These are phyloP conservation scores for Aspergillus sp. DNA, from an alignment of 2,329 filamentous ascomycete genomes.

Conservation along the genomic window DNA sequence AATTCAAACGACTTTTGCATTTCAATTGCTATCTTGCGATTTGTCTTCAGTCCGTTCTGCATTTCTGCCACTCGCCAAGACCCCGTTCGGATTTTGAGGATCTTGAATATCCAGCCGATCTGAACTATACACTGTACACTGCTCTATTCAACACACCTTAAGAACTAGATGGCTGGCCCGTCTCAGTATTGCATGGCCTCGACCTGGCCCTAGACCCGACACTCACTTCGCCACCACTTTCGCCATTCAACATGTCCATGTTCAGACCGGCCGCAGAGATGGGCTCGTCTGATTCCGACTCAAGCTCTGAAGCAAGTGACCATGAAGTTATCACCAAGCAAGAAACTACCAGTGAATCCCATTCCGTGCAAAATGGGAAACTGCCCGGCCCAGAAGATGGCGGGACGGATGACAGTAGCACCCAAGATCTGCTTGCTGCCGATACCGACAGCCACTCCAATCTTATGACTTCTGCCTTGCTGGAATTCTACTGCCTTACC, in stretches of 20 bases:
- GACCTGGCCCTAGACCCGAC: background rate
- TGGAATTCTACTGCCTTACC: constrained; percentile 47
- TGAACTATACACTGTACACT: background rate
- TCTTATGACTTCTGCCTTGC: constrained; percentile 44
- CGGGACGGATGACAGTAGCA: constrained; percentile 2
- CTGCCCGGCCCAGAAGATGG: constrained; percentile 2
- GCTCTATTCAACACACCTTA: background rate
- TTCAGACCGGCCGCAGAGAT: constrained; percentile 40
- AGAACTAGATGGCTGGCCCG: constrained; percentile 6
- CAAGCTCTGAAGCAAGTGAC: constrained; percentile 27
- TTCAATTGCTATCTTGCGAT: background rate
- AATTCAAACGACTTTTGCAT: background rate
- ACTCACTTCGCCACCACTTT: background rate
- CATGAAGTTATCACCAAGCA: constrained; percentile 12
- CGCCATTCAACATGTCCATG: constrained; percentile 36
- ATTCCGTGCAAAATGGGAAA: background rate
- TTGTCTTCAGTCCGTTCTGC: too few species aligned
- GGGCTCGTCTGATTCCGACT: constrained; percentile 37
- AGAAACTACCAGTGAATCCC: background rate
- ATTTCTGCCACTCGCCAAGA: background rate
- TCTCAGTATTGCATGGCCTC: constrained; percentile 1
- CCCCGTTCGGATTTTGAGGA: background rate
- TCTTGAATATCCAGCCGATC: background rate
- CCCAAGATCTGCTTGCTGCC: constrained; percentile 28
- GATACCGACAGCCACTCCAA: constrained; percentile 39